phyloP scores from a whole-genome alignment of 139 green algal species.

The Tetraselmis striata region DNA sequence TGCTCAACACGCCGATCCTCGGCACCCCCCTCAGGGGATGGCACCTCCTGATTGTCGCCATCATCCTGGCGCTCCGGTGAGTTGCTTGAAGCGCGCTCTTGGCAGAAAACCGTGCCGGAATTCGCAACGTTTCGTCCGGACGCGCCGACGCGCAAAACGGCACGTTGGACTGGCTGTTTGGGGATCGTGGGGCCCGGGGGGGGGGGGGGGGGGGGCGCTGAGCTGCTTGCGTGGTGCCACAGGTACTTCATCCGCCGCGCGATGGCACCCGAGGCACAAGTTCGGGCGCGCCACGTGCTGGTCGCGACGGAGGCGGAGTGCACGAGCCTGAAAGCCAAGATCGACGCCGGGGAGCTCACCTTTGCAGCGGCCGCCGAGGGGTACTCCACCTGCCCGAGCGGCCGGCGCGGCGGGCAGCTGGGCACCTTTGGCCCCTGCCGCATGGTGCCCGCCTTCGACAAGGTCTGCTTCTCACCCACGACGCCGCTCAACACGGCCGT shows the following conservation, averaged over 20 bases:
- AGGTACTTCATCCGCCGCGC: no score
- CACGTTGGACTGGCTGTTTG: no score
- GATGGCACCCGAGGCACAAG: background rate
- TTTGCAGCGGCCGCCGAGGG: background rate
- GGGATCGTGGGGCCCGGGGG: no score
- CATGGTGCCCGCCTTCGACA: background rate
- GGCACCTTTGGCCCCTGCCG: background rate
- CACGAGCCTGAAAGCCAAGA: background rate
- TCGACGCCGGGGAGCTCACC: background rate
- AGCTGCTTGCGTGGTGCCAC: no score
- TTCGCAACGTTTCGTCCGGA: no score
- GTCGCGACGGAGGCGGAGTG: background rate
- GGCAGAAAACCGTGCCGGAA: no score
- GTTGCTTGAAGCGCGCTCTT: no score
- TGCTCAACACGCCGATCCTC: background rate
- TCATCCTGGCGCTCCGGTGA: background rate
- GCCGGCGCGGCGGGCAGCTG: background rate
- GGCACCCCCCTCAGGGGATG: background rate
- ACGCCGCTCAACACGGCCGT: background rate
- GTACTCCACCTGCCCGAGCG: background rate
- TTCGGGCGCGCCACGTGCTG: background rate
- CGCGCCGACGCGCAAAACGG: no score
- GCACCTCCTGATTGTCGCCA: background rate
- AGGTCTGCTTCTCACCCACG: background rate
- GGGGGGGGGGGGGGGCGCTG: no score